A percentile compares a stretch with the other conserved stretches of the same genome.
phyloP scores from a whole-genome alignment of 495 filamentous ascomycete species.

The Apiosordaria backusii region DNA sequence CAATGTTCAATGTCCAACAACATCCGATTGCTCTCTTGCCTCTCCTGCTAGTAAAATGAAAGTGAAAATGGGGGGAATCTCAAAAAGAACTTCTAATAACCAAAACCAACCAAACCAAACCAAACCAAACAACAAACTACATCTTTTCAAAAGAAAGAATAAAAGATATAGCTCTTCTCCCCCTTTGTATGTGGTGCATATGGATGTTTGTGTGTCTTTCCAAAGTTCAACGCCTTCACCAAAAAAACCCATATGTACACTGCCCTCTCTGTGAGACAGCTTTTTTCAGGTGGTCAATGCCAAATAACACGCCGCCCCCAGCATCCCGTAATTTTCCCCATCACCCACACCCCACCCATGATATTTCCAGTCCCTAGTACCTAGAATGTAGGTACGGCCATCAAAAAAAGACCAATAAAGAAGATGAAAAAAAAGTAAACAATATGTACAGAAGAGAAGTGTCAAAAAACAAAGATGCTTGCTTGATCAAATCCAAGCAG shows the following conservation, averaged over 20 bases:
- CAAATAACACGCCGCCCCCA: not conserved
- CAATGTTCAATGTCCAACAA: not conserved
- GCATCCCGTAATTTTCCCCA: not conserved
- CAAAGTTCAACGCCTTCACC: not conserved
- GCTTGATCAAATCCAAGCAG: slow-evolving; percentile 22
- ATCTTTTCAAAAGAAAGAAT: not conserved
- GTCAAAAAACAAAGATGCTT: slow-evolving; percentile 3
- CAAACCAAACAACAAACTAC: not conserved
- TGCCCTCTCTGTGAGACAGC: not conserved
- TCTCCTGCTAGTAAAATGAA: not conserved
- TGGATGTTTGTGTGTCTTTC: not conserved
- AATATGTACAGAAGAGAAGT: slow-evolving; percentile 17
- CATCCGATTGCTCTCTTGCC: not conserved
- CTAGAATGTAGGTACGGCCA: not conserved
- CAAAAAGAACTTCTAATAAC: not conserved
- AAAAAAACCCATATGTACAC: not conserved
- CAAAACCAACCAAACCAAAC: not conserved
- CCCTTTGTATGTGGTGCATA: not conserved
- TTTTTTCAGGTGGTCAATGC: not conserved
- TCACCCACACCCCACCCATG: not conserved
- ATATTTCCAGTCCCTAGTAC: not conserved
- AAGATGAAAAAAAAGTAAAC: slow-evolving; percentile 3
- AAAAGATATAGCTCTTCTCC: not conserved
- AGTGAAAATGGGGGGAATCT: not conserved
- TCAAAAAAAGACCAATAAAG: slow-evolving; percentile 8